phyloP scores from a whole-genome alignment of 129 eudicot genomes.

The Kitagawia praeruptora region DNA sequence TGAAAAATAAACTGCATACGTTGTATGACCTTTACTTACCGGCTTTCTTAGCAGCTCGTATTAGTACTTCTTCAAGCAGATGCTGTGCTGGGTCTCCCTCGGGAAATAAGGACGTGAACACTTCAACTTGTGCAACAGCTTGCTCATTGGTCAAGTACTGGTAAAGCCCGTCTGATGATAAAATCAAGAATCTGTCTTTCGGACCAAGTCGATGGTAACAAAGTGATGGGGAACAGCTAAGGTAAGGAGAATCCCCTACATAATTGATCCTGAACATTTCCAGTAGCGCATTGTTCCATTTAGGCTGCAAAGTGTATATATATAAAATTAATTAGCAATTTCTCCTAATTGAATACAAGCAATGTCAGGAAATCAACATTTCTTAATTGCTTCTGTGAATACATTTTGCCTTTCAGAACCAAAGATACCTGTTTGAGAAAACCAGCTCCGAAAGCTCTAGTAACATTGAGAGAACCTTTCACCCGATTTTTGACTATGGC shows the following conservation, averaged over 20 bases:
- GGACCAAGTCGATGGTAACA: constrained; percentile 62
- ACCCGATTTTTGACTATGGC: constrained; percentile 59
- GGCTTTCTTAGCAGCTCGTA: constrained; percentile 88
- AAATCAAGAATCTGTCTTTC: constrained; percentile 64
- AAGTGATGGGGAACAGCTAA: constrained; percentile 58
- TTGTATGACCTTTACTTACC: constrained; percentile 25
- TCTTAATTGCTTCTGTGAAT: neutral
- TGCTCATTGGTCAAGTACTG: constrained; percentile 89
- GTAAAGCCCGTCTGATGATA: constrained; percentile 88
- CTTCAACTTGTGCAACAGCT: constrained; percentile 69
- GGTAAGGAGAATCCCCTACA: constrained; percentile 62
- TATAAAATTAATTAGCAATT: neutral
- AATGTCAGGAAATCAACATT: neutral
- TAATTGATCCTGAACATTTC: constrained; percentile 78
- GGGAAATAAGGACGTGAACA: constrained; percentile 55
- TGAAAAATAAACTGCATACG: neutral
- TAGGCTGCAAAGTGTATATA: constrained; percentile 48
- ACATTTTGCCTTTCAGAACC: neutral
- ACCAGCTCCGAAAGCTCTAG: constrained; percentile 96
- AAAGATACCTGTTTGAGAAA: constrained; percentile 67
- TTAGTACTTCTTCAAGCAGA: constrained; percentile 71
- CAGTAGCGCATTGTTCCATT: constrained; percentile 76
- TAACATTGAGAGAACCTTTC: constrained; percentile 83
- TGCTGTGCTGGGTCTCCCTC: constrained; percentile 98
- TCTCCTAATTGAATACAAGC: neutral